Evolutionary conservation across 179 eudicot species (phyloP).

Genomic region (Monotropa hypopitys): DNA sequence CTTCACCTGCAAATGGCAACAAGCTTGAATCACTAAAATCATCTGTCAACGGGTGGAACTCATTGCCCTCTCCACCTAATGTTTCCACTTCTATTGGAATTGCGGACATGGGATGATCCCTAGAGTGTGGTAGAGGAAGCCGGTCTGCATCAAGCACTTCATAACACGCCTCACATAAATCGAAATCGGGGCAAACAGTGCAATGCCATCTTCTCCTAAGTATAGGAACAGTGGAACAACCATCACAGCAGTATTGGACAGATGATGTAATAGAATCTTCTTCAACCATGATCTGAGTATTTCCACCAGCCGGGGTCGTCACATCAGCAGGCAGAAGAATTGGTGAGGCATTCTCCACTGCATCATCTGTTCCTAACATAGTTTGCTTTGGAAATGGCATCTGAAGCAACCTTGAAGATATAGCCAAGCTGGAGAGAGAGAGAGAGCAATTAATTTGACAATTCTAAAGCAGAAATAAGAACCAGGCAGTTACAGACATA

Average conservation of each 20-base stretch:
- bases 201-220: conserved; percentile 95
- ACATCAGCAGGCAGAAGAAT: conserved; percentile 39
- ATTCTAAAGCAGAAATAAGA: conserved; percentile 6
- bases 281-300: conserved; percentile 78
- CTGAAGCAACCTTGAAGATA: conserved; percentile 97
- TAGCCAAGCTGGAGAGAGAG: conserved; percentile 55
- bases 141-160: conserved; percentile 81
- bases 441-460: neutral
- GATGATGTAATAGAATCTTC: conserved; percentile 93
- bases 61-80: conserved; percentile 74
- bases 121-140: conserved; percentile 92
- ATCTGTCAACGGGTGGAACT: conserved; percentile 58
- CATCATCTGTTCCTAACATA: conserved; percentile 80
- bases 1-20: conserved; percentile 42
- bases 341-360: conserved; percentile 45
- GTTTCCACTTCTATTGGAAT: conserved; percentile 93
- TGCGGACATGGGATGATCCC: conserved; percentile 98
- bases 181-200: conserved; percentile 95
- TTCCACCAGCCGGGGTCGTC: conserved; percentile 45
- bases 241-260: conserved; percentile 98
- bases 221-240: conserved; percentile 98
- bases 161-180: conserved; percentile 95
- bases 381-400: conserved; percentile 99
- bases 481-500: conserved; percentile 1
- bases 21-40: conserved; percentile 48